Evolutionary conservation across 2,329 filamentous ascomycete species (phyloP).

Genomic region (Biscogniauxia mediterranea): DNA sequence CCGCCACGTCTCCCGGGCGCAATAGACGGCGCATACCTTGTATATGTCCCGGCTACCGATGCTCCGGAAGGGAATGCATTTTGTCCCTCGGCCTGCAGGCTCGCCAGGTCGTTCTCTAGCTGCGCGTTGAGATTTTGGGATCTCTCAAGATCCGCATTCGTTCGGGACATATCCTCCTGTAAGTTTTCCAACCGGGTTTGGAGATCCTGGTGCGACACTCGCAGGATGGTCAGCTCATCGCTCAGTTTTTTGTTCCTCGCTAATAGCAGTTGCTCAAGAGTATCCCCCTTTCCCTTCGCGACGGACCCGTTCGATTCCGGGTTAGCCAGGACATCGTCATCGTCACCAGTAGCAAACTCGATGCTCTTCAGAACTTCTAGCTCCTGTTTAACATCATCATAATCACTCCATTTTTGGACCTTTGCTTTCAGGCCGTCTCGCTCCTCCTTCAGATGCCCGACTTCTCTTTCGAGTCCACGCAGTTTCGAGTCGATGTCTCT

Average conservation of each 20-base stretch:
- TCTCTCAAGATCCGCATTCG: slow-evolving; percentile 83
- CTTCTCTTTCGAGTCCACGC: slow-evolving; percentile 76
- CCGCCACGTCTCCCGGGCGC: slow-evolving; percentile 63
- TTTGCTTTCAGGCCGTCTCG: slow-evolving; percentile 77
- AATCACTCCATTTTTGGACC: slow-evolving; percentile 87
- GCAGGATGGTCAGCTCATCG: slow-evolving; percentile 87
- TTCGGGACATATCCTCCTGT: slow-evolving; percentile 78
- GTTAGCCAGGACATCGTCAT: slow-evolving; percentile 60
- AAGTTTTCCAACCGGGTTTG: slow-evolving; percentile 76
- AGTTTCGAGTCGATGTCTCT: slow-evolving; percentile 73
- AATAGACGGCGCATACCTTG: slow-evolving; percentile 67
- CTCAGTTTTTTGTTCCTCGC: slow-evolving; percentile 95
- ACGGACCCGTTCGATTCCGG: slow-evolving; percentile 47
- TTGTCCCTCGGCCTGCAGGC: slow-evolving; percentile 78
- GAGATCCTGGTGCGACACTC: slow-evolving; percentile 91
- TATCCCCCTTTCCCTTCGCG: slow-evolving; percentile 67
- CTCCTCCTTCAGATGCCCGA: slow-evolving; percentile 72
- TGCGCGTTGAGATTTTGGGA: slow-evolving; percentile 82
- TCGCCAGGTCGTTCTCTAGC: slow-evolving; percentile 87
- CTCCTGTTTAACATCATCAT: slow-evolving; percentile 94
- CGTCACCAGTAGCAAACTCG: slow-evolving; percentile 89
- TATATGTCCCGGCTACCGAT: slow-evolving; percentile 91
- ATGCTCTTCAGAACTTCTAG: slow-evolving; percentile 97
- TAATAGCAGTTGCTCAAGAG: slow-evolving; percentile 84
- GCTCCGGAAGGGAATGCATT: slow-evolving; percentile 86